Conservation (phyloP, 257 asterid genomes). For the Gentiana dahurica region DNA sequence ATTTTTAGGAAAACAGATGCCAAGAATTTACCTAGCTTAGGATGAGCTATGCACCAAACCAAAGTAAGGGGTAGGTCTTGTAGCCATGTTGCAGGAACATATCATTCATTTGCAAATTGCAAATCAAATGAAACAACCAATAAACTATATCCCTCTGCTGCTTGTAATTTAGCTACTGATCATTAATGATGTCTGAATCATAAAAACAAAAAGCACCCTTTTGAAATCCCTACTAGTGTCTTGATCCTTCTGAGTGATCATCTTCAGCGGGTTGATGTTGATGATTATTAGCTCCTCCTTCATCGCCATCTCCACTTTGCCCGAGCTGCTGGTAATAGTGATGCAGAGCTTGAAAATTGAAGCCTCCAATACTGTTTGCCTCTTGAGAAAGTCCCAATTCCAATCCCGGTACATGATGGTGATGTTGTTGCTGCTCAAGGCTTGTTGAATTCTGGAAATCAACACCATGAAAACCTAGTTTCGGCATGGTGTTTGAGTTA, state of each 20-base stretch:
- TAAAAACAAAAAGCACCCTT: neutral
- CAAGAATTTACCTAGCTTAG: neutral
- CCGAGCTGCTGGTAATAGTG: conserved; percentile 58
- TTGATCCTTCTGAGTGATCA: conserved; percentile 32
- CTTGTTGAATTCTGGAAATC: conserved; percentile 23
- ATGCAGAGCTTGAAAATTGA: conserved; percentile 39
- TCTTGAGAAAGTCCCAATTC: conserved; percentile 83
- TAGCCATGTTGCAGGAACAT: conserved; percentile 10
- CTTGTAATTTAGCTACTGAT: conserved; percentile 7
- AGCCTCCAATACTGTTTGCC: conserved; percentile 36
- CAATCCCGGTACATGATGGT: conserved; percentile 38
- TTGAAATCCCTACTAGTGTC: conserved; percentile 14
- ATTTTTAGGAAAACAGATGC: too few relatives aligned
- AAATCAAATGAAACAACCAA: conserved; percentile 3
- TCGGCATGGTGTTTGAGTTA: conserved; percentile 20
- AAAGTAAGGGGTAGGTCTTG: conserved; percentile 11
- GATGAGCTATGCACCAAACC: conserved; percentile 18
- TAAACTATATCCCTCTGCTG: conserved; percentile 10
- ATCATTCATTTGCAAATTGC: conserved; percentile 12
- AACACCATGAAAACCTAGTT: conserved; percentile 31
- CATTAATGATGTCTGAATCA: conserved; percentile 2
- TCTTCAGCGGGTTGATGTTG: conserved; percentile 23
- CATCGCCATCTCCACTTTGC: conserved; percentile 25
- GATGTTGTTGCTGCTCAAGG: conserved; percentile 2
- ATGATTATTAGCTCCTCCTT: conserved; percentile 11